Evolutionary conservation across 106 monocot genomes (phyloP), one percentile per base, ranked within the genome.

Genomic region (Phalaenopsis equestris): DNA sequence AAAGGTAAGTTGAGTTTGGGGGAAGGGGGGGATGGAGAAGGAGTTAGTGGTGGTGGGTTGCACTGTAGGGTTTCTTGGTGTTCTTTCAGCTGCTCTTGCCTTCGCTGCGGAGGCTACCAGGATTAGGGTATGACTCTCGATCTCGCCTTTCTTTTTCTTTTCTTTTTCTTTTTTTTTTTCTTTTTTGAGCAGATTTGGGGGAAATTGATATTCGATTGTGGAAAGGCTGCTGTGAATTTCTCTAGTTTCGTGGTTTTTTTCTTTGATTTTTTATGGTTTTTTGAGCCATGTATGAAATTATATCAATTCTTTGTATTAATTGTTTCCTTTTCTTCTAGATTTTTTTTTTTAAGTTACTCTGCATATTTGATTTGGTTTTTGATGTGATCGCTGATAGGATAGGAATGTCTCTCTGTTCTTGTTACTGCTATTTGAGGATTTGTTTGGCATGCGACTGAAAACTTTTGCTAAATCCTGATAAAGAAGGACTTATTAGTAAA

Each of bases 41-140:
- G n/a, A 70, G n/a, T 12, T n/a, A 0, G 8, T 38, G 12, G 11
- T 70, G 39, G 70, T 70, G 37, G 16, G 70, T 39, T 70, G 70
- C 39, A 70, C n/a, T n/a, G 70, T 38, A 3, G 70, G 70, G 4
- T 70, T 38, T 70, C 70, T 70, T 70, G 70, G 70, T 70, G 8
- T 70, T 39, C 70, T 70, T 30, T 70, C 70, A 14, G 30, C 70
- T 41, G 70, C n/a, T 39, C 39, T 70, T 30, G 70, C 38, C 70
- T 70, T 70, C 38, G 70, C 38, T 37, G 70, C 70, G 30, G 70
- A 70, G 30, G 70, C 70, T 10, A 70, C 70, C 12, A 70, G 70
- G 39, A 70, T 70, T 39, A 70, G 10, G 70, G 70, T 70, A 19
- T 39, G 70, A 11, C 0, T 9, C 12, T 38, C 70, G 11, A 2